A percentile compares a stretch with the other conserved stretches of the same genome.
Evolutionary conservation across 257 asterid genomes (phyloP).

Genomic region (Cordia subcordata): DNA sequence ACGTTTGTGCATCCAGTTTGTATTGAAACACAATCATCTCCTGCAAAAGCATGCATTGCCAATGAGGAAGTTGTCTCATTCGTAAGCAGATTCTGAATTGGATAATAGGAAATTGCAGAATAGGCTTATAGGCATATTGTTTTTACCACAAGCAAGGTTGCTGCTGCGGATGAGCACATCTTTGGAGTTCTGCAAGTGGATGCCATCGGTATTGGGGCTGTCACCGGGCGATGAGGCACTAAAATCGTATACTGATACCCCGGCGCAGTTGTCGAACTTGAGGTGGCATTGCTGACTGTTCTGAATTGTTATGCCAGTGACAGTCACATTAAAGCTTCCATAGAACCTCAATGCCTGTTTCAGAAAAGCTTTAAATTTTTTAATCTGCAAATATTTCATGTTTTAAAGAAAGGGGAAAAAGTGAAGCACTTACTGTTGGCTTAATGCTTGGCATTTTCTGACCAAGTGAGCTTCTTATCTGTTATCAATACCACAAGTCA

Average conservation of each 20-base stretch:
- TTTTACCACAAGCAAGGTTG: conserved; percentile 75
- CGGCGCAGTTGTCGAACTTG: conserved; percentile 73
- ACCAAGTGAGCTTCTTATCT: conserved; percentile 42
- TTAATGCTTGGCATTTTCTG: conserved; percentile 71
- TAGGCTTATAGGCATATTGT: neutral
- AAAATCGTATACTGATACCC: conserved; percentile 68
- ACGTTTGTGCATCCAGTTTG: conserved; percentile 84
- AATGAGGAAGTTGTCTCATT: neutral
- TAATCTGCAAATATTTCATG: neutral
- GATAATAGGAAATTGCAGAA: neutral
- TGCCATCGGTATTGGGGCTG: conserved; percentile 95
- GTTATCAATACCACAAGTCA: conserved; percentile 12
- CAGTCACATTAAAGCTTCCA: conserved; percentile 76
- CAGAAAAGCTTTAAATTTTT: conserved; percentile 1
- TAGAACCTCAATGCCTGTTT: conserved; percentile 81
- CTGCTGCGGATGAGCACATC: conserved; percentile 66
- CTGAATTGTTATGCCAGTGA: conserved; percentile 70
- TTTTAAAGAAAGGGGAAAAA: no score
- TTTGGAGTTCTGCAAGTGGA: conserved; percentile 82
- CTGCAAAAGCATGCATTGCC: conserved; percentile 28
- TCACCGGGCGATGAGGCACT: conserved; percentile 69
- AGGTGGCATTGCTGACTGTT: conserved; percentile 87
- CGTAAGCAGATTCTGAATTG: neutral
- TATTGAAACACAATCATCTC: conserved; percentile 87
- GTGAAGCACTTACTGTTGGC: conserved; percentile 86